These are phyloP conservation scores for Colletotrichum sp. DNA, from an alignment of 2,329 filamentous ascomycete species.

Conservation along the genomic window DNA sequence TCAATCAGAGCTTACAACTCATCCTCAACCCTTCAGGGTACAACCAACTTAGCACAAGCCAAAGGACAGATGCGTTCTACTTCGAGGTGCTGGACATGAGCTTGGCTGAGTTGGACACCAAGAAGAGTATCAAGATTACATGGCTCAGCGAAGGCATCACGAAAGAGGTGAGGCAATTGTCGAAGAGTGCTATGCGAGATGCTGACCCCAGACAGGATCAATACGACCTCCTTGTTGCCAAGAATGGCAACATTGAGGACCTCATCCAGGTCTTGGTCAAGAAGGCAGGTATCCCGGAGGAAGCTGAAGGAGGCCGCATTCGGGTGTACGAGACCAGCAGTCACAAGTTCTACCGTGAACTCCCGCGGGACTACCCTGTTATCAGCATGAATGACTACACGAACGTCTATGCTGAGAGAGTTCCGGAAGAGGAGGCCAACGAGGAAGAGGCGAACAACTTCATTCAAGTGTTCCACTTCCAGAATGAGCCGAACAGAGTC, in stretches of 20 bases:
- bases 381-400: slow-evolving; percentile 86
- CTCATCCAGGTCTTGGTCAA: slow-evolving; percentile 77
- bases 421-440: slow-evolving; percentile 75
- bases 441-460: slow-evolving; percentile 56
- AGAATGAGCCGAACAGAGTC: slow-evolving; percentile 81
- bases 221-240: slow-evolving; percentile 84
- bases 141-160: slow-evolving; percentile 89
- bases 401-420: slow-evolving; percentile 78
- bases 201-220: slow-evolving; percentile 59
- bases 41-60: slow-evolving; percentile 70
- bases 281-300: slow-evolving; percentile 80
- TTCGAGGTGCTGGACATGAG: slow-evolving; percentile 96
- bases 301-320: slow-evolving; percentile 70
- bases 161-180: slow-evolving; percentile 72
- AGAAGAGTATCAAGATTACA: slow-evolving; percentile 82
- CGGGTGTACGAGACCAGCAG: slow-evolving; percentile 83
- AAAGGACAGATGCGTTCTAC: slow-evolving; percentile 79
- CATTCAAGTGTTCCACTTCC: slow-evolving; percentile 89
- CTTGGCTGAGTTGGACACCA: slow-evolving; percentile 88
- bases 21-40: slow-evolving; percentile 80
- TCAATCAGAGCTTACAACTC: slow-evolving; percentile 72
- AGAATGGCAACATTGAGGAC: slow-evolving; percentile 81
- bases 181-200: not conserved
- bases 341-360: slow-evolving; percentile 83
- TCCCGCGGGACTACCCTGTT: slow-evolving; percentile 73